phyloP scores from a whole-genome alignment of 1,139 yeast genomes.

The Candida tetrigidarum region DNA sequence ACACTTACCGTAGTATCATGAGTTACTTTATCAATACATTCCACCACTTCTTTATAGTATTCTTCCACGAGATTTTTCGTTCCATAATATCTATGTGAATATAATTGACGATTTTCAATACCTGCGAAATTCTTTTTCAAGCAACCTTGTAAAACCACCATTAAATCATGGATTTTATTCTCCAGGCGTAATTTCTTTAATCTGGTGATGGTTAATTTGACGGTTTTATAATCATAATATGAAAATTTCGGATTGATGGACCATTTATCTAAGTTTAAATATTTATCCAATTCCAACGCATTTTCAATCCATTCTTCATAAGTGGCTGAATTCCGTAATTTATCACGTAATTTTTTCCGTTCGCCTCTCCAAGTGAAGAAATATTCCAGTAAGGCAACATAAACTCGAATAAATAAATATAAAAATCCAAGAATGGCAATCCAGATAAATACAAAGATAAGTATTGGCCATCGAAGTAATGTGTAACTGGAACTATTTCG shows the following conservation, averaged over 20 bases:
- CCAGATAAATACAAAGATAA: conserved; percentile 58
- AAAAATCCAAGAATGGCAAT: conserved; percentile 49
- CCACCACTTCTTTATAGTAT: conserved; percentile 57
- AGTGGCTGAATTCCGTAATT: conserved; percentile 49
- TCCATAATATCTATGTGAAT: conserved; percentile 77
- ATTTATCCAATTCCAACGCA: conserved; percentile 61
- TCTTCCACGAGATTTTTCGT: conserved; percentile 64
- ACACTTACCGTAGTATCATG: conserved; percentile 39
- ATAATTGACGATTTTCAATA: conserved; percentile 70
- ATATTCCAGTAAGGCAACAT: conserved; percentile 68
- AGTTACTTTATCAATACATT: conserved; percentile 49
- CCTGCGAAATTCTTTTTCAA: conserved; percentile 79
- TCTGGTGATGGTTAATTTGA: conserved; percentile 53
- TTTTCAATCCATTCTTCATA: conserved; percentile 67
- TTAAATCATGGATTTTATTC: conserved; percentile 48
- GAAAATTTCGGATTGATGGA: conserved; percentile 62
- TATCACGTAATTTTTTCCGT: conserved; percentile 52
- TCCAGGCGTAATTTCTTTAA: conserved; percentile 39
- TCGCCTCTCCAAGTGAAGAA: conserved; percentile 63
- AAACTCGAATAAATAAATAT: conserved; percentile 59
- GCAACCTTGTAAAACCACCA: conserved; percentile 66
- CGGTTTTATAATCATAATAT: conserved; percentile 69
- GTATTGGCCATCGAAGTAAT: conserved; percentile 67
- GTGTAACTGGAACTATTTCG: conserved; percentile 53
- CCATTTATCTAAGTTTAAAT: conserved; percentile 67